Conservation (phyloP, 768 basidiomycete species). For the Suillus alpinus region DNA sequence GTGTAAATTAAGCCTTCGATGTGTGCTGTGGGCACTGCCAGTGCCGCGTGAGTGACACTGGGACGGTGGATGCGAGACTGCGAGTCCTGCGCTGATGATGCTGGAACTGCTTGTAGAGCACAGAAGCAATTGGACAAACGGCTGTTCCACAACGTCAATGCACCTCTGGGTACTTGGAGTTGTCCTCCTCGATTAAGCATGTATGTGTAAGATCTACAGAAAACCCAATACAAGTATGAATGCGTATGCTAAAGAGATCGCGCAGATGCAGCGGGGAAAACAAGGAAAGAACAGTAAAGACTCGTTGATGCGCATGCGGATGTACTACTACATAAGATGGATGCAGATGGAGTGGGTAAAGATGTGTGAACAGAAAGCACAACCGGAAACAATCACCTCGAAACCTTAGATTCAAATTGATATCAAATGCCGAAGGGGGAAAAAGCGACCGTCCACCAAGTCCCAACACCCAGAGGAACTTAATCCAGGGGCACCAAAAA, state of each 20-base stretch:
- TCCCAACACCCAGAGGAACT: background rate
- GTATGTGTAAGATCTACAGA: background rate
- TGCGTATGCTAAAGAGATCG: background rate
- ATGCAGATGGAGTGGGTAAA: background rate
- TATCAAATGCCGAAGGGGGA: background rate
- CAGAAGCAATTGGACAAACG: no score
- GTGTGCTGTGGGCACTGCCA: no score
- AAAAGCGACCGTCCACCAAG: background rate
- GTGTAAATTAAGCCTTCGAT: no score
- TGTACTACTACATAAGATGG: background rate
- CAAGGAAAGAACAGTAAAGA: background rate
- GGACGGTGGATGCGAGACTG: no score
- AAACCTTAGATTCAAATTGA: background rate
- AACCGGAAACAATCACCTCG: background rate
- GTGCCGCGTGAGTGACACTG: no score
- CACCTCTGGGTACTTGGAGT: background rate
- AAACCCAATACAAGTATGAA: background rate
- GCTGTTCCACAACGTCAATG: no score
- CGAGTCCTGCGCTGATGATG: no score
- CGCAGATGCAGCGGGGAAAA: background rate
- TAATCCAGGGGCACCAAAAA: slow-evolving; percentile 64
- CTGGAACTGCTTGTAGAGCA: no score
- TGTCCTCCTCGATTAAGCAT: background rate
- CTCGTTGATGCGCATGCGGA: background rate
- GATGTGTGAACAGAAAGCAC: background rate